Base-by-base conservation (phyloP, 2,329 filamentous ascomycete genomes). In the Cercospora sp. region DNA sequence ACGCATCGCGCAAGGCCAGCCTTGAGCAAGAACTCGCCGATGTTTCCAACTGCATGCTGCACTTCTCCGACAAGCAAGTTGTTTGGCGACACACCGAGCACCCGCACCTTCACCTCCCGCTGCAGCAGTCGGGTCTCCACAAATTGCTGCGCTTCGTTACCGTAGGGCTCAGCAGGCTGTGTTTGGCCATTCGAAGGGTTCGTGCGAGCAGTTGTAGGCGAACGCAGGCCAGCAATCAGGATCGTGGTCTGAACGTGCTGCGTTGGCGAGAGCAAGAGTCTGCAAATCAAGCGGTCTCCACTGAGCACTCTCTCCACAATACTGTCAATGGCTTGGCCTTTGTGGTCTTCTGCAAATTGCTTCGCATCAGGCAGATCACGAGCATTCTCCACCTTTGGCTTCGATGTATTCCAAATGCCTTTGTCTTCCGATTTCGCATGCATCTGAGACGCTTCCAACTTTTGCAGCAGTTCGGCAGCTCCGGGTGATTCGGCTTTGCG, bases 1-100 rank as follows among this genome's bases (percentile, higher is more conserved):
- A 94, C 93, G 83, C 94, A 98, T 76, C 93, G 88, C 48, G 94
- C 95, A 65, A 98, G 85, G 74, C 95, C 95, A 63, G 93, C 92
- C 75, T 94, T 89, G 55, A 99, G 88, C 53, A 99, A 81, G 80
- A 97, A 96, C 72, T 92, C 92, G 70, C 94, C 93, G 79, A 99
- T 97, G 80, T 93, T 97, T 71, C 95, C 95, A 26, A 81, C 77
- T 30, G 94, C 94, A 82, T 99, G 95, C 72, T 94, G 86, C 53
- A 99, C 86, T 60, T 89, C 89, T 66, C 91, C 95, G 64, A 99
- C 89, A n/a, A 99, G 86, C 77, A 97, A 92, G 68, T 92, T 92
- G 80, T 97, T 94, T 0, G 93, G 92, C 70, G 92, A 97, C 40
- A 92, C 87, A 53, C 95, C 95, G 23, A 97, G 87, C 69, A 98